Percentiles rank a stretch among this genome's conserved stretches.
Evolutionary conservation across 139 green algal species (phyloP).

Genomic region (Deuterostichococcus epilithicus): DNA sequence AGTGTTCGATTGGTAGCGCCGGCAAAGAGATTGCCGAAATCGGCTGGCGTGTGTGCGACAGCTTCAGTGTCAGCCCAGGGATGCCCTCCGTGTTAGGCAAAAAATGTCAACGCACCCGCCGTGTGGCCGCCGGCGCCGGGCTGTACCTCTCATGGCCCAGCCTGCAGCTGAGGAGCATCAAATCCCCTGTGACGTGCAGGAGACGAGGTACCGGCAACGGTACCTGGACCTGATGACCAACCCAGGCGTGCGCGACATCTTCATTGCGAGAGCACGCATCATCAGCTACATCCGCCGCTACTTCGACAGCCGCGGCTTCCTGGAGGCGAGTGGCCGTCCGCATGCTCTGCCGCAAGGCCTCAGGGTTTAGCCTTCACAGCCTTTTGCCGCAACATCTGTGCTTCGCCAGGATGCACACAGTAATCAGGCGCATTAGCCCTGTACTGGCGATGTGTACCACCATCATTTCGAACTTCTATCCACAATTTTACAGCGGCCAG

Average conservation of each 20-base stretch:
- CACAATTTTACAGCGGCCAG: no score
- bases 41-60: no score
- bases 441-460: no score
- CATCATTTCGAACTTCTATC: conserved; percentile 7
- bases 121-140: no score
- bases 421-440: conserved; percentile 96
- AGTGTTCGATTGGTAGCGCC: no score
- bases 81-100: no score
- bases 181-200: conserved; percentile 40
- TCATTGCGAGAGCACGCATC: conserved; percentile 74
- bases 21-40: no score
- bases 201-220: conserved; percentile 94
- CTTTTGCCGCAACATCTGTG: neutral
- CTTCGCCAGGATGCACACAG: conserved; percentile 74
- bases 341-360: no score
- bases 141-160: no score
- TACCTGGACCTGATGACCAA: conserved; percentile 98
- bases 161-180: neutral
- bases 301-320: conserved; percentile 87
- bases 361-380: neutral
- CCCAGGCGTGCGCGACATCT: conserved; percentile 68
- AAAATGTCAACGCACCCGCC: no score
- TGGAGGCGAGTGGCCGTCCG: no score
- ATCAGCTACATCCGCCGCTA: conserved; percentile 87
- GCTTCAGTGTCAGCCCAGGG: no score